Conservation (phyloP, 2,329 filamentous ascomycete genomes). For the Lachnellula hyalina region DNA sequence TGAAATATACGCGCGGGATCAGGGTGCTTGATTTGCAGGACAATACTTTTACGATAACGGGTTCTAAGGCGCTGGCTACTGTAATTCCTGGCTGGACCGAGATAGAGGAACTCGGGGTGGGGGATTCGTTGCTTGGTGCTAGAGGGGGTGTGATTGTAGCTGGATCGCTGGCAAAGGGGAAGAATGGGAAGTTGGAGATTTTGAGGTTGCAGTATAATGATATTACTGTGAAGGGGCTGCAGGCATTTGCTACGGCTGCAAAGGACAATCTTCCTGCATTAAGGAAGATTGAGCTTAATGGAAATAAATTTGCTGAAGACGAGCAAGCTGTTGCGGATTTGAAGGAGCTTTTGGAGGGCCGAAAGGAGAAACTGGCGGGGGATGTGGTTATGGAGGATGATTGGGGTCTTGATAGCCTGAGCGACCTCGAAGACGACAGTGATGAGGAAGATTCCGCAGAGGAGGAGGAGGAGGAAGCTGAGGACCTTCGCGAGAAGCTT, state of each 20-base stretch:
- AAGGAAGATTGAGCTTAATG: constrained; percentile 87
- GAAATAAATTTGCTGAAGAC: constrained; percentile 89
- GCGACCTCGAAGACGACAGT: constrained; percentile 71
- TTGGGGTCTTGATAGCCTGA: constrained; percentile 81
- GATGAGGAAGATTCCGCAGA: constrained; percentile 66
- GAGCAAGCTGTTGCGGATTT: constrained; percentile 66
- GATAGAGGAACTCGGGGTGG: constrained; percentile 78
- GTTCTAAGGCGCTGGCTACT: constrained; percentile 70
- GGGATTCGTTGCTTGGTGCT: constrained; percentile 77
- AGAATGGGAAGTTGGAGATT: constrained; percentile 73
- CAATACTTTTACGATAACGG: constrained; percentile 87
- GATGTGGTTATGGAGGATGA: constrained; percentile 67
- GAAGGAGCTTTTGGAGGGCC: constrained; percentile 65
- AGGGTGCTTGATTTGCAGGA: constrained; percentile 87
- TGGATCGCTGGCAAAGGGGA: constrained; percentile 65
- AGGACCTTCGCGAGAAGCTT: constrained; percentile 64
- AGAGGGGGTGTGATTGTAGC: constrained; percentile 73
- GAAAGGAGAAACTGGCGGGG: constrained; percentile 69
- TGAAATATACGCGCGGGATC: constrained; percentile 64
- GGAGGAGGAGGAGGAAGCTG: constrained; percentile 49
- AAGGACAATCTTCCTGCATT: constrained; percentile 66
- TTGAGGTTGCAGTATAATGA: constrained; percentile 92
- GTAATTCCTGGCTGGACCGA: constrained; percentile 70
- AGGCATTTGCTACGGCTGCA: constrained; percentile 64
- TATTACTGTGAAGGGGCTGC: constrained; percentile 71